Percentiles rank a stretch among this genome's conserved stretches.
phyloP scores from a whole-genome alignment of 805 yeast species.

The Lachancea sp. region DNA sequence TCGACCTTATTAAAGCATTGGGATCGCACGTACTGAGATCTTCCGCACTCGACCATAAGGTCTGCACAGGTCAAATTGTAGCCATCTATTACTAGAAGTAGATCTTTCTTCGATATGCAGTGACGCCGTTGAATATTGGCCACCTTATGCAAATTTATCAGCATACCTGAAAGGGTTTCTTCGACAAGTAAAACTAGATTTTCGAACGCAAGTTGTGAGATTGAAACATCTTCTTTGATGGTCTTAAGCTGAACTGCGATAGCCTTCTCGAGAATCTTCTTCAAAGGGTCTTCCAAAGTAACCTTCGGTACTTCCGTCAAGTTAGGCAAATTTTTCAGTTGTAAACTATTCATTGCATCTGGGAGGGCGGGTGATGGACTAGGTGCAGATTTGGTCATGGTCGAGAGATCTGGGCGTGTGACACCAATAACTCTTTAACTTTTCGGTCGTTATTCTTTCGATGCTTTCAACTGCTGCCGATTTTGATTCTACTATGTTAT shows the following conservation, averaged over 20 bases:
- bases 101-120: slow-evolving; percentile 47
- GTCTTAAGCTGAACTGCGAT: slow-evolving; percentile 35
- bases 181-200: slow-evolving; percentile 34
- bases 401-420: too few relatives aligned
- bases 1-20: slow-evolving; percentile 13
- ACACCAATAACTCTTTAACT: too few relatives aligned
- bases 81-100: slow-evolving; percentile 39
- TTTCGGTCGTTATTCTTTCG: too few relatives aligned
- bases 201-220: slow-evolving; percentile 34
- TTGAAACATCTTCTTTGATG: slow-evolving; percentile 28
- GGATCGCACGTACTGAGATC: slow-evolving; percentile 21
- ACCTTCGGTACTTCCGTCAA: slow-evolving; percentile 19
- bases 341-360: neutral
- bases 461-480: too few relatives aligned
- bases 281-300: slow-evolving; percentile 19
- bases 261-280: slow-evolving; percentile 27
- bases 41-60: slow-evolving; percentile 34
- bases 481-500: too few relatives aligned
- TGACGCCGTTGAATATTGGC: slow-evolving; percentile 57
- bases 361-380: neutral
- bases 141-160: slow-evolving; percentile 40
- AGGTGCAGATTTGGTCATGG: slow-evolving; percentile 5
- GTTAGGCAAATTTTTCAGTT: slow-evolving; percentile 14
- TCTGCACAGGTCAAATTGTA: slow-evolving; percentile 38
- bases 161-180: slow-evolving; percentile 35